Evolutionary conservation across 352 stramenopile genomes (phyloP), one percentile per base, ranked within the genome.

Genomic region (Pythium volutum): DNA sequence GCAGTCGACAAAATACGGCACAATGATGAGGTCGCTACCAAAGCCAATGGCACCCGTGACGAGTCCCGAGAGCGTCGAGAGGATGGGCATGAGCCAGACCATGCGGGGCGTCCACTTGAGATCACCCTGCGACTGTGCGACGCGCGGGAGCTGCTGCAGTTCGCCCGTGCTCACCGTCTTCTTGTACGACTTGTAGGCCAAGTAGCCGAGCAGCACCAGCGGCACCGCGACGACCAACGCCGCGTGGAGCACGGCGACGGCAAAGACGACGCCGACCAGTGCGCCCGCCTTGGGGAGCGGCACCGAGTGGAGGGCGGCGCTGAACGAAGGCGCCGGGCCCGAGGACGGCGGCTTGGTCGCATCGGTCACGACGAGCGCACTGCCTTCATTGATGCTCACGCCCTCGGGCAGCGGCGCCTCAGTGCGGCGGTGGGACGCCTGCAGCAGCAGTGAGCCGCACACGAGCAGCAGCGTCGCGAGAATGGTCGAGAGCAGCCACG

Each of bases 121-220:
- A 38, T 69, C 62, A 18, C 62, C 62, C 26, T 69, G 27, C 15
- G 22, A 33, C 4, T 36, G 29, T 8, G 36, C n/a, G 8, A 45
- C 62, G 38, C 62, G 62, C 20, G 62, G 62, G 15, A 69, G 36
- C 34, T 69, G 62, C 48, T 69, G 62, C n/a, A 33, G 27, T 41
- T 69, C 62, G 25, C 49, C 62, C 11, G 62, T 51, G 31, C 59
- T 54, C 16, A 59, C 33, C 3, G 53, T 62, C n/a, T 38, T 55
- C 54, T 63, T 54, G 62, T 64, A 47, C 31, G 62, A 51, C 62
- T 69, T 69, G 62, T 64, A 69, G 1, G 54, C 62, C 29, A 69
- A 33, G 62, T 69, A 69, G 6, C 59, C 22, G 16, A 69, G 62
- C 38, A 69, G 49, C 46, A 69, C 48, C 7, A 69, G 18, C 4